These are phyloP conservation scores for Chlamydomonas sp. DNA, from an alignment of 139 green algal species.

Conservation along the genomic window DNA sequence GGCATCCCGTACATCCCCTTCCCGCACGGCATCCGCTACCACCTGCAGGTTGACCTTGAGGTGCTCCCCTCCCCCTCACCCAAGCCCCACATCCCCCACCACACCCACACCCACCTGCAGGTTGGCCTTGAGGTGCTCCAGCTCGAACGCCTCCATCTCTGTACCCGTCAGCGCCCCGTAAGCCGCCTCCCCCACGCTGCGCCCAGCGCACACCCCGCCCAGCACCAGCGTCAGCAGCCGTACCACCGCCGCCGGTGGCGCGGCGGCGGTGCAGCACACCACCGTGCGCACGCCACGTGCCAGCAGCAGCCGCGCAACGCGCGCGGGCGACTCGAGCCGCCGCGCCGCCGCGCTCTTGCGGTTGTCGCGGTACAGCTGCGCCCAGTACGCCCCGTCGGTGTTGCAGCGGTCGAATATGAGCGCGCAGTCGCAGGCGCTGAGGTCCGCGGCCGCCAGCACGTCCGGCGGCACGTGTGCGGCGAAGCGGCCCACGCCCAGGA, in stretches of 20 bases:
- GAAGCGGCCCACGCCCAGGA: slow-evolving; percentile 55
- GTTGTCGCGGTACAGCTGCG: slow-evolving; percentile 62
- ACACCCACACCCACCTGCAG: not conserved
- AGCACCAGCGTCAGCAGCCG: slow-evolving; percentile 13
- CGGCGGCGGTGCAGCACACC: not conserved
- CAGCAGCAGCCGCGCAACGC: slow-evolving; percentile 47
- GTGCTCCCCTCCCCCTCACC: not conserved
- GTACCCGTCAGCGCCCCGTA: slow-evolving; percentile 12
- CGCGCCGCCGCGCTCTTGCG: slow-evolving; percentile 43
- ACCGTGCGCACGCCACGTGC: slow-evolving; percentile 42
- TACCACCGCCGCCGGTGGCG: slow-evolving; percentile 7
- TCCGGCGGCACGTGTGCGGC: slow-evolving; percentile 9
- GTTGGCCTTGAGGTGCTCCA: slow-evolving; percentile 8
- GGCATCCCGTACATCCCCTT: not conserved
- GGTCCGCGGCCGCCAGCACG: slow-evolving; percentile 43
- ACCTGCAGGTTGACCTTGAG: slow-evolving; percentile 11
- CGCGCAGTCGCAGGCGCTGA: slow-evolving; percentile 41
- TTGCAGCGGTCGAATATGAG: slow-evolving; percentile 58
- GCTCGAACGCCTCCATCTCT: slow-evolving; percentile 26
- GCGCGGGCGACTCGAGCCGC: slow-evolving; percentile 32
- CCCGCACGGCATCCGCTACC: not conserved
- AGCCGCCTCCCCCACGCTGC: slow-evolving; percentile 16
- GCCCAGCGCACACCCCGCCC: slow-evolving; percentile 1
- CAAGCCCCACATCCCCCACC: no score
- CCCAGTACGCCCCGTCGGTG: slow-evolving; percentile 47